Conservation (phyloP, 306 rosid genomes). For the Biancaea sappan region DNA sequence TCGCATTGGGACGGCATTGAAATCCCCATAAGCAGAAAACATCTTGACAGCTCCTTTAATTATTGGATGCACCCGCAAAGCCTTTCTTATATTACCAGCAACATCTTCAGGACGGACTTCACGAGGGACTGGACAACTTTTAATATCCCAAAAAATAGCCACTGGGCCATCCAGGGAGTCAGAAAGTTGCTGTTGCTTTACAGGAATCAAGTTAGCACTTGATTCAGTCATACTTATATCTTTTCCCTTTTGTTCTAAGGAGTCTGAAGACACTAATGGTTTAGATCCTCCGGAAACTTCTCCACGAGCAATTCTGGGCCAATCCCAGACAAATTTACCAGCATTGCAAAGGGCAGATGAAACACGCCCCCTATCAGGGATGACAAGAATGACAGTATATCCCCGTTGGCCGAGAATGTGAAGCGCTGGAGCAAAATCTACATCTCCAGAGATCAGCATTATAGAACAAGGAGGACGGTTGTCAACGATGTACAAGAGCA, state of each 20-base stretch:
- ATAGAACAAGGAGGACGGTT: constrained; percentile 90
- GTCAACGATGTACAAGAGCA: constrained; percentile 96
- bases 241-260: constrained; percentile 57
- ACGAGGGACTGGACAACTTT: constrained; percentile 90
- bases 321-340: constrained; percentile 96
- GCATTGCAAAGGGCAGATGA: constrained; percentile 90
- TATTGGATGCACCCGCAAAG: constrained; percentile 80
- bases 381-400: constrained; percentile 79
- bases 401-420: constrained; percentile 97
- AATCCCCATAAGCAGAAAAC: constrained; percentile 92
- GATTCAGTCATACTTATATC: constrained; percentile 51
- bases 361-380: constrained; percentile 83
- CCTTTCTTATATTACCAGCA: constrained; percentile 92
- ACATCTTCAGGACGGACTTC: constrained; percentile 95
- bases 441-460: constrained; percentile 90
- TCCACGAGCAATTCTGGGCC: constrained; percentile 93
- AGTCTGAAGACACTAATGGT: constrained; percentile 41
- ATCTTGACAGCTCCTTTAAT: constrained; percentile 78
- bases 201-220: constrained; percentile 49
- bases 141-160: constrained; percentile 93
- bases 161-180: constrained; percentile 70
- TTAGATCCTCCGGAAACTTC: constrained; percentile 69
- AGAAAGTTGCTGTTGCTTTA: constrained; percentile 53
- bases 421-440: constrained; percentile 91
- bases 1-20: constrained; percentile 83